These are phyloP conservation scores for Prinsepia uniflora DNA, from an alignment of 306 rosid genomes.

Conservation along the genomic window DNA sequence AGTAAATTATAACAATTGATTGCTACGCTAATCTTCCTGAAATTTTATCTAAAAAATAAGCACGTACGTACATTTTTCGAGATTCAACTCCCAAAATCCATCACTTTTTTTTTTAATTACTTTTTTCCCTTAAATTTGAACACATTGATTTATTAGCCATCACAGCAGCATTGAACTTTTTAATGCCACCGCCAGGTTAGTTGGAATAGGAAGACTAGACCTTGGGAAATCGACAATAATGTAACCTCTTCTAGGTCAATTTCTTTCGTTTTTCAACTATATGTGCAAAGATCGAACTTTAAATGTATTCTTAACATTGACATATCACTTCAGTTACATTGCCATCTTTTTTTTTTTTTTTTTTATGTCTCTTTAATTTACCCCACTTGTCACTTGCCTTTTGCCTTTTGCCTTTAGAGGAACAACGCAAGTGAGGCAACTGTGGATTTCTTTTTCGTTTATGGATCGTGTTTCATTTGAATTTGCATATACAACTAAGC, in stretches of 20 bases:
- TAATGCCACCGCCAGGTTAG: conserved; percentile 20
- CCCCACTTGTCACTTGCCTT: not conserved
- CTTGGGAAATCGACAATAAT: not conserved
- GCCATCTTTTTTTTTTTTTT: no score
- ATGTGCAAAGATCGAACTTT: no score
- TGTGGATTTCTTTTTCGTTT: not conserved
- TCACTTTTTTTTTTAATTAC: not conserved
- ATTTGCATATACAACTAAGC: not conserved
- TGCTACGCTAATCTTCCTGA: no score
- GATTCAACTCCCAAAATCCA: not conserved
- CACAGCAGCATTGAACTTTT: not conserved
- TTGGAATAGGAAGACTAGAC: not conserved
- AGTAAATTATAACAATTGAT: no score
- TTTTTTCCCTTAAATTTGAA: not conserved
- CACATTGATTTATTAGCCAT: not conserved
- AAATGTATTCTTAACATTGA: no score
- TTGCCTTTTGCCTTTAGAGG: no score
- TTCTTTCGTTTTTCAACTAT: not conserved
- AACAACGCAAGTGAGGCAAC: no score
- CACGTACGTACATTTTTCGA: not conserved
- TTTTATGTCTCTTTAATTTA: not conserved
- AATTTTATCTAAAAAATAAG: no score
- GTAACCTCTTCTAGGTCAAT: not conserved
- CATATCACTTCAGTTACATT: no score
- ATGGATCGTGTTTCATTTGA: not conserved